Evolutionary conservation across 371 early-diverging fungal species (phyloP), one percentile per base, ranked within the genome.

Genomic region (Rhizomucor miehei): DNA sequence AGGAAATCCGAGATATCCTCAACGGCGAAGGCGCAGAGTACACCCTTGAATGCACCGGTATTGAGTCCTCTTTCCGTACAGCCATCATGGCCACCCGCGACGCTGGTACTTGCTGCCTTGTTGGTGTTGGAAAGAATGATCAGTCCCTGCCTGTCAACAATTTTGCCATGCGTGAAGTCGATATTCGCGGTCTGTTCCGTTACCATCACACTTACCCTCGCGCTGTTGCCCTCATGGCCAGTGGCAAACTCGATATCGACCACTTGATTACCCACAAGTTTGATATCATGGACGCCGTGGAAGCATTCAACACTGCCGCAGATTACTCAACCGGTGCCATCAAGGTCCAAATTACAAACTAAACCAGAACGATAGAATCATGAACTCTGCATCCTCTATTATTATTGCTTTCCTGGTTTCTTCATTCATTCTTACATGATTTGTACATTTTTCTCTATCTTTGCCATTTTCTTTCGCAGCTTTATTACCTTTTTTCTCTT

Each of bases 101-200:
- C 24, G 69, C 71, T 55, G 69, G 69, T 36, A 69, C 67, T 48
- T 63, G 71, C 63, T 44, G 69, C 61, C 52, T 63, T 62, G 75
- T 75, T 8, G 75, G 75, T 50, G 70, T 75, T 0, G 75, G 75
- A 36, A 71, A 75, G 62, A 75, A 71, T 16, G 72, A 75, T 19
- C 72, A 71, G 45, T 57, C 62, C 1, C 54, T 75, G 14, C 75
- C 75, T 13, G 75, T 75, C 40, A 71, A 75, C 53, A 71, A 69
- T 54, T 71, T 75, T 67, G 75, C 75, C 16, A 75, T 69, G 72
- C 67, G 72, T 34, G 75, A 75, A 57, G 75, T 75, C 10, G 72
- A 75, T 25, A 71, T 75, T 48, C 51, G 63, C 35, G 75, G 75
- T 38, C 53, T 71, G 1, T 75, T 71, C 57, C 60, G 71, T 47